These are phyloP conservation scores for Pythium pectinolyticum DNA, from an alignment of 352 stramenopile species.

Conservation along the genomic window DNA sequence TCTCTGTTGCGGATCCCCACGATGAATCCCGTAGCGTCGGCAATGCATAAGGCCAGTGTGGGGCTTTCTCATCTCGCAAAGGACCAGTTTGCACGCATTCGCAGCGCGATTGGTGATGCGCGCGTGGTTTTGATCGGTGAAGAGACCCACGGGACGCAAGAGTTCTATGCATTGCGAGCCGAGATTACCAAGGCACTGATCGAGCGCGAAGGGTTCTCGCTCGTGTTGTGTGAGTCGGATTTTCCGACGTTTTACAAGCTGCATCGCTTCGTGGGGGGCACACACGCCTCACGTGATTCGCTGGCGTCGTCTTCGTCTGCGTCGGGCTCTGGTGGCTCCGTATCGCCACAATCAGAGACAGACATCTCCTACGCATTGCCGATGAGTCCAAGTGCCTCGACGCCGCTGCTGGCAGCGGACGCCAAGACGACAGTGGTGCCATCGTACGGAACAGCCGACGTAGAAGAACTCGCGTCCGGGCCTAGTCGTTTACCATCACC, in stretches of 20 bases:
- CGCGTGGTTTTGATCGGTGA: conserved; percentile 41
- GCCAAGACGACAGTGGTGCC: not conserved
- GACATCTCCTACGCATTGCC: not conserved
- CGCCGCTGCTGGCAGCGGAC: conserved; percentile 11
- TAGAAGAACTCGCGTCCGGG: not conserved
- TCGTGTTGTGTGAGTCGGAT: conserved; percentile 41
- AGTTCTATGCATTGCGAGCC: conserved; percentile 35
- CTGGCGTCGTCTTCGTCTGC: conserved; percentile 22
- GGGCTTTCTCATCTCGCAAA: conserved; percentile 18
- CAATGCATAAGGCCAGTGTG: conserved; percentile 23
- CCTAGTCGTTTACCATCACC: too few relatives aligned
- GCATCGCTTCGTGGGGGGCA: conserved; percentile 29
- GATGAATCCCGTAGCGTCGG: too few relatives aligned
- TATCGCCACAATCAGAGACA: not conserved
- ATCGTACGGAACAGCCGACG: conserved; percentile 11
- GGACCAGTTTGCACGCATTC: conserved; percentile 30
- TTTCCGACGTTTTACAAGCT: conserved; percentile 39
- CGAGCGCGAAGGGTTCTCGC: conserved; percentile 33
- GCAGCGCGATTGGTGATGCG: conserved; percentile 30
- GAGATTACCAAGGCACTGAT: conserved; percentile 39
- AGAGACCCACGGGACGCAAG: conserved; percentile 38
- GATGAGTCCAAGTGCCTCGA: conserved; percentile 10
- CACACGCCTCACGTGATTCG: conserved; percentile 12
- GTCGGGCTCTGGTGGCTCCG: conserved; percentile 15
- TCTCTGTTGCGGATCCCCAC: too few relatives aligned